Evolutionary conservation across 2,329 filamentous ascomycete genomes (phyloP).

Genomic region (Orbilia ellipsospora): DNA sequence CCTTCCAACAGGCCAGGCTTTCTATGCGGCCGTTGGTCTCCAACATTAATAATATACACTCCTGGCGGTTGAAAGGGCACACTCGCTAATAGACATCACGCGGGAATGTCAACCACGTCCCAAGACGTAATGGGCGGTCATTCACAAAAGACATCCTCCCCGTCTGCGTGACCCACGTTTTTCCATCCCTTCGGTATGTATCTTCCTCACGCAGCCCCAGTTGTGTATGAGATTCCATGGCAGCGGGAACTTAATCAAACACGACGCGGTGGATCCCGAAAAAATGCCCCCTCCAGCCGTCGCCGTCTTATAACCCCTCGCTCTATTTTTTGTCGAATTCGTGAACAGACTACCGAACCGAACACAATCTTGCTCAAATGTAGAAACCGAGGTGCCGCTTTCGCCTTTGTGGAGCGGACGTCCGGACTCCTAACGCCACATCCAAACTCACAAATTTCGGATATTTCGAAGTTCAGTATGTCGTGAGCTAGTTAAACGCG

Average conservation of each 20-base stretch:
- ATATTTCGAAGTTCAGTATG: too few relatives aligned
- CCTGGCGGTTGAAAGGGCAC: not conserved
- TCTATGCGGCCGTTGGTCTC: not conserved
- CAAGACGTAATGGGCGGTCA: slow-evolving; percentile 15
- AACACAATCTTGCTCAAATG: too few relatives aligned
- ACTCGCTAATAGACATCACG: slow-evolving; percentile 31
- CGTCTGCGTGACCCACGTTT: slow-evolving; percentile 52
- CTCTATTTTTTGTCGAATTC: too few relatives aligned
- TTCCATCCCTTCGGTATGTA: not conserved
- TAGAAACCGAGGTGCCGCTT: too few relatives aligned
- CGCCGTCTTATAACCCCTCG: too few relatives aligned
- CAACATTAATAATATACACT: not conserved
- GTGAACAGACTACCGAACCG: too few relatives aligned
- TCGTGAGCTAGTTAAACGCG: too few relatives aligned
- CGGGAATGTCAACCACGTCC: slow-evolving; percentile 2
- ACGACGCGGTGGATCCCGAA: too few relatives aligned
- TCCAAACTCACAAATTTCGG: too few relatives aligned
- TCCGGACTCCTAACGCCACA: too few relatives aligned
- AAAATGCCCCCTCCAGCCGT: too few relatives aligned
- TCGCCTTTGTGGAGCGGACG: too few relatives aligned
- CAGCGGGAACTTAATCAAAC: slow-evolving; percentile 6
- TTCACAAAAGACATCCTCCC: slow-evolving; percentile 10
- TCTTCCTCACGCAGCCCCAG: not conserved
- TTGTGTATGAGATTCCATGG: slow-evolving; percentile 1
- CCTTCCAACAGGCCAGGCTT: not conserved